Base-by-base conservation (phyloP, 345 rosid species). In the Psidium guajava region DNA sequence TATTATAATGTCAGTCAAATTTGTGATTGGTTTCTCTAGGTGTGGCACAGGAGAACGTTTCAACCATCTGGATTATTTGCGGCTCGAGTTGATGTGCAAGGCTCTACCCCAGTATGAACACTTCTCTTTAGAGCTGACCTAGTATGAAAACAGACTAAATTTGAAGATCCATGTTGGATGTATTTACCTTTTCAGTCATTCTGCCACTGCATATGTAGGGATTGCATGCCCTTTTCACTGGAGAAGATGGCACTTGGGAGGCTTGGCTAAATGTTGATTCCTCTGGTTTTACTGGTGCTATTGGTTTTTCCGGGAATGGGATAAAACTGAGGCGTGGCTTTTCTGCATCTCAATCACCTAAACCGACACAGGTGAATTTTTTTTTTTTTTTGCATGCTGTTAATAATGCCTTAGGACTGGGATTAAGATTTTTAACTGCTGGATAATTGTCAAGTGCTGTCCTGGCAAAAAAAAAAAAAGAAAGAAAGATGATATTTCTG, bases 201-300 rank as follows among this genome's bases (percentile, higher is more conserved):
- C 32, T 82, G 25, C 61, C 56, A 83, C 12, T 89, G 83, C 86
- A 58, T 83, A 50, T 89, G 82, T 85, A 97, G 99, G 98, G 99
- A 88, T 96, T 96, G 86, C 96, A 97, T 92, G 95, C 94, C 14
- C 93, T 97, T 86, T 95, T 95, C 89, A 97, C 95, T 0, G 99
- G 98, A 85, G 99, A 97, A 91, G 99, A 96, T 89, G 89, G 93
- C 84, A 96, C 98, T 40, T 97, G 99, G 99, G 98, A 97, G 89
- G 98, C 98, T 57, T 96, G 97, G 98, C 94, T 97, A 81, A 95
- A 90, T 88, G 94, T 91, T 86, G 98, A 96, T 87, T 92, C 94
- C 40, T 92, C 95, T 87, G 95, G 99, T 24, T 91, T 96, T 91
- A 89, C 96, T 73, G 87, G 95, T 86, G 85, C 94, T 83, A 85